Evolutionary conservation across 2,329 filamentous ascomycete genomes (phyloP).

Genomic region (Sporothrix humicola): DNA sequence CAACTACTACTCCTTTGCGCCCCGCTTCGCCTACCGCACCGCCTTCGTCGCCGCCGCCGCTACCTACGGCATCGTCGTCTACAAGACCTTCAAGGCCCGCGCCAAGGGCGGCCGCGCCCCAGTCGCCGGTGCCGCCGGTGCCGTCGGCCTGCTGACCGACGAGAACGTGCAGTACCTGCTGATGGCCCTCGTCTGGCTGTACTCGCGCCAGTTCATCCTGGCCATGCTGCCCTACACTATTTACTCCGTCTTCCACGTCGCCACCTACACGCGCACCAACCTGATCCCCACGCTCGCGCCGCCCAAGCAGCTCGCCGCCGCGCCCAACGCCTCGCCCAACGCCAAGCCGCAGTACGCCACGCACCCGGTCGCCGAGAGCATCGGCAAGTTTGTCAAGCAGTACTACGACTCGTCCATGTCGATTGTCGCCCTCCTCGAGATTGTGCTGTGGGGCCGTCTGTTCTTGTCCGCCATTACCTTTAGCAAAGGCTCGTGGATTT

Average conservation of each 20-base stretch:
- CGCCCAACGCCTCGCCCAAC: conserved; percentile 58
- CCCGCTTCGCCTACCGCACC: conserved; percentile 83
- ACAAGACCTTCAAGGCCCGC: conserved; percentile 80
- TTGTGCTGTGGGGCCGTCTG: conserved; percentile 83
- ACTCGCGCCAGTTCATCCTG: conserved; percentile 84
- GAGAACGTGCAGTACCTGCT: conserved; percentile 97
- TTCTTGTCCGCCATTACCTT: conserved; percentile 82
- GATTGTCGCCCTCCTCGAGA: conserved; percentile 86
- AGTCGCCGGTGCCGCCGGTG: conserved; percentile 58
- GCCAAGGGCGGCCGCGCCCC: conserved; percentile 66
- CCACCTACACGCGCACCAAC: conserved; percentile 93
- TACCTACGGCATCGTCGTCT: conserved; percentile 98
- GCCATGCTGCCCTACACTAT: conserved; percentile 93
- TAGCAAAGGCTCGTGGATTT: conserved; percentile 87
- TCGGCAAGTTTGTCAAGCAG: conserved; percentile 93
- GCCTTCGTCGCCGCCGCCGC: conserved; percentile 87
- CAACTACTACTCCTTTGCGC: conserved; percentile 80
- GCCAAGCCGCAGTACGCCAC: conserved; percentile 60
- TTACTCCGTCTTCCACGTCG: conserved; percentile 98
- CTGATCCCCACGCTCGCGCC: conserved; percentile 86
- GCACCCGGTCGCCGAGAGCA: conserved; percentile 75
- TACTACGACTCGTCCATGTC: conserved; percentile 98
- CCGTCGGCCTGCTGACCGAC: conserved; percentile 73
- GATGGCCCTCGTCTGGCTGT: conserved; percentile 95
- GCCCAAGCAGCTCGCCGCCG: conserved; percentile 58